Evolutionary conservation across 768 basidiomycete genomes (phyloP).

Genomic region (Sarcodon sp.): DNA sequence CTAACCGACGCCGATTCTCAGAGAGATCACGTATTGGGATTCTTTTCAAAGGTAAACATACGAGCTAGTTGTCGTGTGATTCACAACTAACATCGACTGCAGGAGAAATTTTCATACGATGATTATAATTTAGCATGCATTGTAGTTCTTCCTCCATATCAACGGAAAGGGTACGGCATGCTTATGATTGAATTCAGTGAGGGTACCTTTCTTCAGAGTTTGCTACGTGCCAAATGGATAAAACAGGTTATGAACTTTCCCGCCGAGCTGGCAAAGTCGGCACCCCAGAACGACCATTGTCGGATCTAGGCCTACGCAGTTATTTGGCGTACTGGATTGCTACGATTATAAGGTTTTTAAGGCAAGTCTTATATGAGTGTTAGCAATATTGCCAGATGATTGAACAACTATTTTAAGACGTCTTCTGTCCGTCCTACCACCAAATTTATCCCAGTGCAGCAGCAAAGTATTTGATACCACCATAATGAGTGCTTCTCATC

Average conservation of each 20-base stretch:
- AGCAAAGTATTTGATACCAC: conserved; percentile 15
- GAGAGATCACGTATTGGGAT: conserved; percentile 70
- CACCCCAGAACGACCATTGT: conserved; percentile 91
- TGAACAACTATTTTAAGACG: conserved; percentile 21
- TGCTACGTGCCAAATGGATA: not conserved
- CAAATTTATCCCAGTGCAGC: conserved; percentile 35
- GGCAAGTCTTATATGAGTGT: conserved; percentile 24
- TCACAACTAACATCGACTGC: conserved; percentile 1
- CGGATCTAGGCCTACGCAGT: conserved; percentile 82
- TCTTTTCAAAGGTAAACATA: conserved; percentile 47
- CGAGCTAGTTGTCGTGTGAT: not conserved
- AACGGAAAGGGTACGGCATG: conserved; percentile 83
- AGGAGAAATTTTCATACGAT: conserved; percentile 94
- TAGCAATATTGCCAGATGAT: not conserved
- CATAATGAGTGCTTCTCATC: conserved; percentile 6
- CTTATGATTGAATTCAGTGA: conserved; percentile 96
- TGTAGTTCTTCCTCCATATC: conserved; percentile 88
- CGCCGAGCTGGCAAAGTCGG: conserved; percentile 68
- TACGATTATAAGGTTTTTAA: conserved; percentile 73
- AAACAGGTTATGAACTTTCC: conserved; percentile 83
- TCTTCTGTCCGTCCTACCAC: conserved; percentile 48
- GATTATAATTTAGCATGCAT: conserved; percentile 98
- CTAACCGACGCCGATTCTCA: conserved; percentile 74
- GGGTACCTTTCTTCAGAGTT: not conserved
- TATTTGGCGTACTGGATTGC: conserved; percentile 87